Evolutionary conservation across 2,329 filamentous ascomycete species (phyloP).

Genomic region (Chrysosporium keratinophilum): DNA sequence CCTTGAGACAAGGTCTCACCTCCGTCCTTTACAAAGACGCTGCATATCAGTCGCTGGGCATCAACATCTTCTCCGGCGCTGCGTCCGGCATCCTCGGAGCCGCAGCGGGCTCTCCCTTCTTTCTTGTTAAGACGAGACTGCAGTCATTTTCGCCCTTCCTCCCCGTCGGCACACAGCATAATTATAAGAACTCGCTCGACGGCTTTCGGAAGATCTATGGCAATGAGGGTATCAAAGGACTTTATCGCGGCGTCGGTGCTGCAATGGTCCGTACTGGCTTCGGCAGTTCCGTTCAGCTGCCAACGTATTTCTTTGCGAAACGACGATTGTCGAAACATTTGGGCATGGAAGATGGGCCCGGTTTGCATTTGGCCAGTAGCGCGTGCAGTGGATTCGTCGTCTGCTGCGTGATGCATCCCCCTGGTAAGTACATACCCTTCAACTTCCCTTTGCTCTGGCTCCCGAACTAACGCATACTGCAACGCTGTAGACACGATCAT

Average conservation of each 20-base stretch:
- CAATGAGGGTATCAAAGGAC: slow-evolving; percentile 63
- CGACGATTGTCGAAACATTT: slow-evolving; percentile 68
- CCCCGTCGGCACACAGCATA: slow-evolving; percentile 93
- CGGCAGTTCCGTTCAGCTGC: slow-evolving; percentile 88
- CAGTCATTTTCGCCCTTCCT: slow-evolving; percentile 89
- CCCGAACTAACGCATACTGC: slow-evolving; percentile 2
- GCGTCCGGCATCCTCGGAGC: slow-evolving; percentile 82
- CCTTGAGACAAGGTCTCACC: slow-evolving; percentile 65
- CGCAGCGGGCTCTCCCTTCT: slow-evolving; percentile 89
- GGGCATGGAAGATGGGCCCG: slow-evolving; percentile 81
- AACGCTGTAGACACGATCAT: slow-evolving; percentile 96
- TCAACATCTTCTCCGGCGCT: slow-evolving; percentile 92
- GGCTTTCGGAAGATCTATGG: slow-evolving; percentile 70
- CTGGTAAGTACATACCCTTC: slow-evolving; percentile 45
- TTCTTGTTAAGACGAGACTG: slow-evolving; percentile 91
- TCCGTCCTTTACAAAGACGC: slow-evolving; percentile 59
- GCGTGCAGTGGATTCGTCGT: slow-evolving; percentile 89
- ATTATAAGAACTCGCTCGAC: slow-evolving; percentile 75
- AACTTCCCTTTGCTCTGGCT: slow-evolving; percentile 2
- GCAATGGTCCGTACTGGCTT: slow-evolving; percentile 96
- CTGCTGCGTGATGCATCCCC: slow-evolving; percentile 95
- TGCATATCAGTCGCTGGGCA: slow-evolving; percentile 67
- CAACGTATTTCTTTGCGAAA: slow-evolving; percentile 98
- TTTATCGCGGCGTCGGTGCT: slow-evolving; percentile 83
- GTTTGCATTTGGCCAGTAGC: slow-evolving; percentile 79